Base-by-base conservation (phyloP, 495 filamentous ascomycete species). In the Aspergillus saccharolyticus region DNA sequence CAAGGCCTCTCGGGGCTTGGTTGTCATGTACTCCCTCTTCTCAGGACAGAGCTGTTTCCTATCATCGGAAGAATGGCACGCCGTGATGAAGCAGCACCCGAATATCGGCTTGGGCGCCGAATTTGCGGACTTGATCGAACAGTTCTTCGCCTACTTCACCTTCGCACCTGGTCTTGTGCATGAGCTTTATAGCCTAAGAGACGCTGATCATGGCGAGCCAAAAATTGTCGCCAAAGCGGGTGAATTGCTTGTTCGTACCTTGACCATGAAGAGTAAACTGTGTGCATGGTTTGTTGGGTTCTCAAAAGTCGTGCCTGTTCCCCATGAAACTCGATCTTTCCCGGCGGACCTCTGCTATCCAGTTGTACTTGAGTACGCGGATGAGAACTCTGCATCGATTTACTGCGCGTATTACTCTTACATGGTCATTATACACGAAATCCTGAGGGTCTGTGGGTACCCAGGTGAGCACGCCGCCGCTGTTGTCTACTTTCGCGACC, bases 11-110 rank as follows among this genome's bases (percentile, higher is more conserved):
- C 61, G 70, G n/a, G 69, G 70, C 1, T 33, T 74, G 17, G 69
- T 74, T 47, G 70, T 74, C 3, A 72, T 74, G 71, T 60, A 74
- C 53, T 68, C 71, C 5, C 61, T 72, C 51, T 74, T 74, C 45
- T 65, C 69, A 16, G 66, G 67, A 0, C 56, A 70, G 52, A 42
- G 58, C 44, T 74, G 71, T 55, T 69, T 74, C 30, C 44, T 72
- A 24, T 62, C 63, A 1, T 67, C 63, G 8, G 51, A 62, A 24
- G 59, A 66, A 14, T 74, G 71, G 71, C 71, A 72, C 53, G 43
- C 56, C 4, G 66, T 59, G 53, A 74, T 72, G 69, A 52, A 24
- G 25, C 52, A 69, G 19, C 71, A 66, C 50, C 59, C 57, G 45
- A 54, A 58, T 15, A 21, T 53, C 14, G 44, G 53, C 12, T 18